A percentile compares a stretch with the other conserved stretches of the same genome.
phyloP scores from a whole-genome alignment of 164 flowering plant species.

The Stephania cephalantha region DNA sequence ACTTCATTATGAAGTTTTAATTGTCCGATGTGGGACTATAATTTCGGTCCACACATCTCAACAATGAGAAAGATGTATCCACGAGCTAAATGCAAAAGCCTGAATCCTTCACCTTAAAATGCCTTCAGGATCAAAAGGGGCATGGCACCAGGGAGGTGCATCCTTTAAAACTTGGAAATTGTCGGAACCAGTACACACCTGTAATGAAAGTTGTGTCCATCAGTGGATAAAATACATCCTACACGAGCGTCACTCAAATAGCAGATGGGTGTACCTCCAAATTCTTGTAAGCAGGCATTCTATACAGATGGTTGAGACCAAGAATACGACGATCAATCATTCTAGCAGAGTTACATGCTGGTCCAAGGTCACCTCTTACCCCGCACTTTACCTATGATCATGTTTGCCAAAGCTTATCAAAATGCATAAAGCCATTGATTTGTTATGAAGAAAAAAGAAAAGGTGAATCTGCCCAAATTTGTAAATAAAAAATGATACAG shows the following conservation, averaged over 20 bases:
- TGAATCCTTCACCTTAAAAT: slow-evolving; percentile 47
- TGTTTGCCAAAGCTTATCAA: neutral
- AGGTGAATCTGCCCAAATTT: neutral
- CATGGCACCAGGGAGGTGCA: slow-evolving; percentile 68
- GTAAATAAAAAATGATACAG: neutral
- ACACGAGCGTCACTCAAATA: neutral
- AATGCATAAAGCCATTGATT: neutral
- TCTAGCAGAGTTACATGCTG: slow-evolving; percentile 73
- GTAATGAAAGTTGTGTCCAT: slow-evolving; percentile 9
- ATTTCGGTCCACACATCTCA: no score
- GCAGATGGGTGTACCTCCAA: slow-evolving; percentile 38
- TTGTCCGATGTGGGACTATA: no score
- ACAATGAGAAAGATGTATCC: neutral
- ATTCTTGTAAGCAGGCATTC: slow-evolving; percentile 54
- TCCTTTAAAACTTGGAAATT: slow-evolving; percentile 26
- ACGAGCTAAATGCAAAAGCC: neutral
- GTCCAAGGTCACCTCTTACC: slow-evolving; percentile 63
- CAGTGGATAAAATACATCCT: neutral
- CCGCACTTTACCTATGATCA: slow-evolving; percentile 54
- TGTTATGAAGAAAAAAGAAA: neutral
- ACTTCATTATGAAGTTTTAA: no score
- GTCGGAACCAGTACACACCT: slow-evolving; percentile 51
- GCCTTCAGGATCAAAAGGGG: slow-evolving; percentile 85
- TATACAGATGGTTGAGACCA: slow-evolving; percentile 51
- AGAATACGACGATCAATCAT: slow-evolving; percentile 62